Evolutionary conservation across 768 basidiomycete genomes (phyloP).

Genomic region (Rhizopogon salebrosus): DNA sequence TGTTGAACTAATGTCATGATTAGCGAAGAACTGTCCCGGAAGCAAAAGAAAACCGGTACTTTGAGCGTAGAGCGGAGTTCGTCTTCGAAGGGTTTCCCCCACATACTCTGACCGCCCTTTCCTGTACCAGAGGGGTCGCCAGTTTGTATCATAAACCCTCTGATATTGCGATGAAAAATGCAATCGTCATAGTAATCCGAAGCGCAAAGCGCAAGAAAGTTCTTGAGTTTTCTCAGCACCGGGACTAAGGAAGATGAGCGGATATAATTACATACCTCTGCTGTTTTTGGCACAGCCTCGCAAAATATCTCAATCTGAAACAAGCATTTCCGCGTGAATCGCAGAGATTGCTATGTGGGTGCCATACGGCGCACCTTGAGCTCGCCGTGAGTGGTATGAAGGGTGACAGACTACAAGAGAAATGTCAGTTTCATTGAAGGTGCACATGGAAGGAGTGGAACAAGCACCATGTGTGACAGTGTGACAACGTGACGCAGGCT

Average conservation of each 20-base stretch:
- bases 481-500: slow-evolving; percentile 8
- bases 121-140: slow-evolving; percentile 88
- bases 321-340: not conserved
- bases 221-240: slow-evolving; percentile 42
- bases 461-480: slow-evolving; percentile 20
- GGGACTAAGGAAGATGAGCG: not conserved
- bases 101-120: slow-evolving; percentile 95
- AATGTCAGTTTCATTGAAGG: slow-evolving; percentile 9
- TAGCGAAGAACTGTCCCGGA: not conserved
- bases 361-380: slow-evolving; percentile 61
- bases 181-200: slow-evolving; percentile 81
- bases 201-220: slow-evolving; percentile 92
- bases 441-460: slow-evolving; percentile 16
- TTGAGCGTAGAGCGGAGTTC: slow-evolving; percentile 94
- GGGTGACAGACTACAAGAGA: slow-evolving; percentile 74
- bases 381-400: slow-evolving; percentile 92
- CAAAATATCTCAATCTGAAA: slow-evolving; percentile 91
- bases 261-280: slow-evolving; percentile 58
- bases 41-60: slow-evolving; percentile 36
- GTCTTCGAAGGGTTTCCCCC: slow-evolving; percentile 88
- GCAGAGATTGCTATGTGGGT: not conserved
- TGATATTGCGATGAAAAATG: slow-evolving; percentile 93
- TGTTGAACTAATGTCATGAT: slow-evolving; percentile 68
- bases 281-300: slow-evolving; percentile 91
- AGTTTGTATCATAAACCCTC: slow-evolving; percentile 93